A percentile compares a stretch with the other conserved stretches of the same genome.
Conservation (phyloP, 139 green algal species). For the Chlorella sp. region DNA sequence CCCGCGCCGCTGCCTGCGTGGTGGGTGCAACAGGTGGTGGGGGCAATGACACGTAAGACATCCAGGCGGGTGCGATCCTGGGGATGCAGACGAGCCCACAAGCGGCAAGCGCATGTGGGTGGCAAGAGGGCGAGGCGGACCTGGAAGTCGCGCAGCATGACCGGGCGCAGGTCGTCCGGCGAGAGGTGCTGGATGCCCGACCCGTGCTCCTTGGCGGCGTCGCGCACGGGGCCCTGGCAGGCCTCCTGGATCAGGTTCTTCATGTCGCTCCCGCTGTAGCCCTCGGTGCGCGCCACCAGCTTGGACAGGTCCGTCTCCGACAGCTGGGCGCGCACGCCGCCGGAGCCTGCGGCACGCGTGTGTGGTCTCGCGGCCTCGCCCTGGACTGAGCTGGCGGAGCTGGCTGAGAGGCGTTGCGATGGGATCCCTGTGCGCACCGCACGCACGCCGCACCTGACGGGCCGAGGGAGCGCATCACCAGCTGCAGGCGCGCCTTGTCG, state of each 20-base stretch:
- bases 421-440: background rate
- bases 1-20: slow-evolving; percentile 50
- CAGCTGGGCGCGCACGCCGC: slow-evolving; percentile 41
- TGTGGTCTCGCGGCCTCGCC: background rate
- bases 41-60: too few species aligned
- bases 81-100: too few species aligned
- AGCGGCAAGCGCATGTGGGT: background rate
- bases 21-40: too few species aligned
- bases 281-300: slow-evolving; percentile 30
- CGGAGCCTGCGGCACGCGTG: too few species aligned
- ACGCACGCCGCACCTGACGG: background rate
- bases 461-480: slow-evolving; percentile 25
- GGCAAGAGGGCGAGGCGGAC: slow-evolving; percentile 2
- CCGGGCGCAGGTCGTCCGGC: slow-evolving; percentile 58
- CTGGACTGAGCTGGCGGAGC: background rate
- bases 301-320: slow-evolving; percentile 60
- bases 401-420: background rate
- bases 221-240: slow-evolving; percentile 45
- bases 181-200: slow-evolving; percentile 36
- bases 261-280: slow-evolving; percentile 86
- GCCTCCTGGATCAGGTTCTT: slow-evolving; percentile 89
- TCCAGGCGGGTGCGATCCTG: too few species aligned
- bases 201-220: background rate
- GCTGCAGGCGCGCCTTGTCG: slow-evolving; percentile 48
- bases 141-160: slow-evolving; percentile 74